Evolutionary conservation across 768 basidiomycete species (phyloP).

Genomic region (Rhizopogon vulgaris): DNA sequence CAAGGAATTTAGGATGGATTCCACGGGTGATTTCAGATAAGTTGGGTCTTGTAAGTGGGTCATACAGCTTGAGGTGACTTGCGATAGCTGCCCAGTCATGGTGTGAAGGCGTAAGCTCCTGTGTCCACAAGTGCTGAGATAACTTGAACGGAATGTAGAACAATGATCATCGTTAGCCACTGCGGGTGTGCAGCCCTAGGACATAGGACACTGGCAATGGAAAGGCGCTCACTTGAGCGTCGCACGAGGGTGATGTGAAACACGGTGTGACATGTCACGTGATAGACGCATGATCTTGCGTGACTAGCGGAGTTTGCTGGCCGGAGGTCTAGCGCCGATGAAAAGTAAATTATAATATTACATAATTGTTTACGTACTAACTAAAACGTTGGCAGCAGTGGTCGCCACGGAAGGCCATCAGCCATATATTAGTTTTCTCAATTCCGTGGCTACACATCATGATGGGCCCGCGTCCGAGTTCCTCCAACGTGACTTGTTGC

Average conservation of each 20-base stretch:
- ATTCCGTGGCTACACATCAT: too few relatives aligned
- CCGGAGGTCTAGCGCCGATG: neutral
- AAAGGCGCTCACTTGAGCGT: too few relatives aligned
- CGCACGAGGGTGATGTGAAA: neutral
- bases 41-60: constrained; percentile 11
- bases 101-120: neutral
- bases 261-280: neutral
- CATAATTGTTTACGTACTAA: too few relatives aligned
- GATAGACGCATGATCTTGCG: neutral
- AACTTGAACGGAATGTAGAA: neutral
- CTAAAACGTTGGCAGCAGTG: too few relatives aligned
- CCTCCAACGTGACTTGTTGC: too few relatives aligned
- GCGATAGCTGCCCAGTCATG: neutral
- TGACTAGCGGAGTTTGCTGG: neutral
- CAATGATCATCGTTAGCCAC: neutral
- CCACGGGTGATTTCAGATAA: constrained; percentile 36
- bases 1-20: constrained; percentile 42
- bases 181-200: neutral
- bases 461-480: too few relatives aligned
- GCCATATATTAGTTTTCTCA: too few relatives aligned
- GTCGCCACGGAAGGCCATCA: too few relatives aligned
- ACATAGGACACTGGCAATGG: too few relatives aligned
- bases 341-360: neutral
- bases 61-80: neutral
- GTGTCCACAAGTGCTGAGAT: neutral